Conservation (phyloP, 495 filamentous ascomycete species). For the Lasiosphaeriaceae sp. region DNA sequence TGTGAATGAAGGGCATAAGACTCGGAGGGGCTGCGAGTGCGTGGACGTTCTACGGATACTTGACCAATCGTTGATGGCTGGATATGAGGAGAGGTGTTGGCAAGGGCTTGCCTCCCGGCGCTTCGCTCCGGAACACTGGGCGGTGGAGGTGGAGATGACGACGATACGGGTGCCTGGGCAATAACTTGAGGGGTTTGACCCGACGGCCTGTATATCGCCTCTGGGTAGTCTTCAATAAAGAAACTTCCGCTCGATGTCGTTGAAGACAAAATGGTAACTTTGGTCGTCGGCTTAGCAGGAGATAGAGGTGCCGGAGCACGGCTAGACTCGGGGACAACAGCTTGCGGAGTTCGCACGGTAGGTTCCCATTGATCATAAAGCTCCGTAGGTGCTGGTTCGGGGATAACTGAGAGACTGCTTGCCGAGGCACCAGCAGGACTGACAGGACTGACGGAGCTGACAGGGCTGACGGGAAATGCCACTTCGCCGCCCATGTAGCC, state of each 20-base stretch:
- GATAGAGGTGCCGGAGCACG: constrained; percentile 16
- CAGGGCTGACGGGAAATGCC: constrained; percentile 2
- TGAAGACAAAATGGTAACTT: constrained; percentile 31
- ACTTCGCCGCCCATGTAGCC: constrained; percentile 10
- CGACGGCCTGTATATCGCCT: constrained; percentile 18
- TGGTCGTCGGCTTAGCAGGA: constrained; percentile 25
- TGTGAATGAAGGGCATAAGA: constrained; percentile 5
- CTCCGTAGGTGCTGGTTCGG: constrained; percentile 6
- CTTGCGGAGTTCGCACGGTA: not conserved
- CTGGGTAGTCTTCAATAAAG: constrained; percentile 26
- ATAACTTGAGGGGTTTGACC: constrained; percentile 6
- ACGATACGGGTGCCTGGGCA: constrained; percentile 1
- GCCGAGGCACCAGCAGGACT: constrained; percentile 9
- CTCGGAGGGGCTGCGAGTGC: constrained; percentile 18
- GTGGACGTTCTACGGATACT: constrained; percentile 28
- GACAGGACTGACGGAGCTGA: not conserved
- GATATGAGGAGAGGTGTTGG: constrained; percentile 18
- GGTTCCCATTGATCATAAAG: constrained; percentile 2
- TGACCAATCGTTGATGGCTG: constrained; percentile 30
- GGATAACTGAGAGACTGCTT: constrained; percentile 11
- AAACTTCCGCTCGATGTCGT: constrained; percentile 21
- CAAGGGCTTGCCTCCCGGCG: constrained; percentile 24
- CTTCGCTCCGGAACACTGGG: constrained; percentile 40
- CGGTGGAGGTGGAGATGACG: constrained; percentile 16
- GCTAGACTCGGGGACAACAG: constrained; percentile 9